phyloP scores from a whole-genome alignment of 192 early-diverging fungal genomes.

The Mortierella hygrophila region DNA sequence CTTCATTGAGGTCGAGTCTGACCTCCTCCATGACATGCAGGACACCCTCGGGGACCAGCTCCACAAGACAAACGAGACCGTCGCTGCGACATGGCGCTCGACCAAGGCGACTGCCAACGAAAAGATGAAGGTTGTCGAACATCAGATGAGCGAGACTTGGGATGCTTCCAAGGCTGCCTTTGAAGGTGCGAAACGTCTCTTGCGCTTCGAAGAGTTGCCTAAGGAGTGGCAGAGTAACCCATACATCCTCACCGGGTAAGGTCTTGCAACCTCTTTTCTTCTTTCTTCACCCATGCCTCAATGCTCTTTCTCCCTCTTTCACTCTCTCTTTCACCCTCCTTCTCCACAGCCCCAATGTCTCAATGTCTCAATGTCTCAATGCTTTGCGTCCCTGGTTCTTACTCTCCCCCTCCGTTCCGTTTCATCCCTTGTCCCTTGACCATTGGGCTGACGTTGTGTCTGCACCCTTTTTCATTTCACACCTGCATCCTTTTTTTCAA shows the following conservation, averaged over 20 bases:
- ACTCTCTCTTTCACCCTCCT: not conserved
- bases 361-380: not conserved
- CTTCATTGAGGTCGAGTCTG: constrained; percentile 52
- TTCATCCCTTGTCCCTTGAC: too few relatives aligned
- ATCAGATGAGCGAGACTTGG: constrained; percentile 69
- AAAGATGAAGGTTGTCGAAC: constrained; percentile 62
- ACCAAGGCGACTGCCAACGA: constrained; percentile 65
- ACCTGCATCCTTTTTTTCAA: not conserved
- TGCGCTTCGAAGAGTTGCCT: constrained; percentile 71
- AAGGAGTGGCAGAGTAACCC: constrained; percentile 74
- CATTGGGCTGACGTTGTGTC: not conserved
- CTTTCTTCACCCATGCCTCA: not conserved
- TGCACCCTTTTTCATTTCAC: not conserved
- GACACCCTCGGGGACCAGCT: constrained; percentile 44
- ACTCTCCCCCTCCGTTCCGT: not conserved
- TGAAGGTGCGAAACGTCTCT: constrained; percentile 66
- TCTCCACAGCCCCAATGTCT: not conserved
- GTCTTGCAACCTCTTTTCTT: not conserved
- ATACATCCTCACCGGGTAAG: constrained; percentile 66
- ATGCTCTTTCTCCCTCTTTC: not conserved
- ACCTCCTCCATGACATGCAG: constrained; percentile 46
- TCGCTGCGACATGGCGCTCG: constrained; percentile 62
- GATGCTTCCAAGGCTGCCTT: constrained; percentile 69
- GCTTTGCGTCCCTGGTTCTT: not conserved
- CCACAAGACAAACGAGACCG: constrained; percentile 47